phyloP scores from a whole-genome alignment of 2,329 filamentous ascomycete species.

The Fusarium verrucosum region DNA sequence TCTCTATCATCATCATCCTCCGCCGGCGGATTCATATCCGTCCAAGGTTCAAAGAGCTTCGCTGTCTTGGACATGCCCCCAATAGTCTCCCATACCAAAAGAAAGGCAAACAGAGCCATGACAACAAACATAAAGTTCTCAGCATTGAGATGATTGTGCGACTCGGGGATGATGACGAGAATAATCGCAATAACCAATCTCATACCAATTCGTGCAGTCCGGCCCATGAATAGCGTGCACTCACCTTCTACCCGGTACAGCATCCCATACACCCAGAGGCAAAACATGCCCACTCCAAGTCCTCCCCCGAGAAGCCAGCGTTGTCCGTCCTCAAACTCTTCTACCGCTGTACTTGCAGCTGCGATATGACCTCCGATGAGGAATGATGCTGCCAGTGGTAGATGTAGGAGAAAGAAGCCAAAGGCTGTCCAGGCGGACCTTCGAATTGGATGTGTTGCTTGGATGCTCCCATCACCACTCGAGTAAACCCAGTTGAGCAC shows the following conservation, averaged over 20 bases:
- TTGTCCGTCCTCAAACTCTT: constrained; percentile 54
- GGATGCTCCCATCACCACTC: constrained; percentile 57
- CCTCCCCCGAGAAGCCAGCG: constrained; percentile 60
- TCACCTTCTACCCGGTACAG: constrained; percentile 54
- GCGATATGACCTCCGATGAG: constrained; percentile 59
- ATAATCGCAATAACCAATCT: constrained; percentile 46
- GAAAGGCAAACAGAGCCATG: constrained; percentile 55
- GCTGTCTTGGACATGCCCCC: constrained; percentile 47
- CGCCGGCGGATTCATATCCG: constrained; percentile 40
- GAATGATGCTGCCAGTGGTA: constrained; percentile 56
- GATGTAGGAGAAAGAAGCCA: constrained; percentile 55
- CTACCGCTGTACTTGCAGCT: constrained; percentile 51
- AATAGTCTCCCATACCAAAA: constrained; percentile 57
- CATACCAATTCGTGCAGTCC: constrained; percentile 50
- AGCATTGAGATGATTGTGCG: constrained; percentile 46
- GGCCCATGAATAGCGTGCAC: constrained; percentile 47
- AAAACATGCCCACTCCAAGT: constrained; percentile 56
- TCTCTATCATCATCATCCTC: constrained; percentile 39
- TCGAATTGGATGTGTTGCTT: constrained; percentile 56
- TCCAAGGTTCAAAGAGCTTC: constrained; percentile 49
- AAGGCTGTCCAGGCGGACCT: constrained; percentile 56
- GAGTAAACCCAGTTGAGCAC: constrained; percentile 62
- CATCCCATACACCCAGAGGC: constrained; percentile 55
- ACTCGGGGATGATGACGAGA: constrained; percentile 50
- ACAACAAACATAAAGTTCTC: constrained; percentile 53